Evolutionary conservation across 805 yeast species (phyloP).

Genomic region (Cyberlindnera mycetangii): DNA sequence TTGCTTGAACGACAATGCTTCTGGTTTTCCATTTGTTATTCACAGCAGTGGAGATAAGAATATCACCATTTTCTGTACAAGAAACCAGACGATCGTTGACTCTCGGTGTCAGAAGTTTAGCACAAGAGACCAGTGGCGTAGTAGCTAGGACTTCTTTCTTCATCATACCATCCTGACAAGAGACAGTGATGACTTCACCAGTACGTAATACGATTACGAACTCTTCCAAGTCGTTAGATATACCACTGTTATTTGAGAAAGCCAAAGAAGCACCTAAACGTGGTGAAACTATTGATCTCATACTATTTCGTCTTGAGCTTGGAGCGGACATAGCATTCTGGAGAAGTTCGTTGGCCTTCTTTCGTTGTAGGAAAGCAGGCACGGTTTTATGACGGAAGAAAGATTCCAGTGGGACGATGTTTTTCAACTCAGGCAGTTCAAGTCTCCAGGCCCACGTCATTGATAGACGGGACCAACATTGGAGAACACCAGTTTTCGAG

Average conservation of each 20-base stretch:
- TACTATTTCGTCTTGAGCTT: slow-evolving; percentile 34
- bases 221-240: slow-evolving; percentile 30
- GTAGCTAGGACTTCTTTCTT: slow-evolving; percentile 33
- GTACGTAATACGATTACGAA: slow-evolving; percentile 49
- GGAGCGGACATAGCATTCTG: slow-evolving; percentile 12
- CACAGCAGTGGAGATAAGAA: slow-evolving; percentile 57
- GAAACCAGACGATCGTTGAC: slow-evolving; percentile 70
- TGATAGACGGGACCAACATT: slow-evolving; percentile 57
- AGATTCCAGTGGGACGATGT: slow-evolving; percentile 45
- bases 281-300: slow-evolving; percentile 29
- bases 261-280: slow-evolving; percentile 21
- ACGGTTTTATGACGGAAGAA: slow-evolving; percentile 57
- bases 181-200: slow-evolving; percentile 48
- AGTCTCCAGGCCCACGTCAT: slow-evolving; percentile 59
- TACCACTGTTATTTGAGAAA: slow-evolving; percentile 23
- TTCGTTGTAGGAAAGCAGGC: slow-evolving; percentile 41
- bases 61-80: slow-evolving; percentile 43
- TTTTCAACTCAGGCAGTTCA: slow-evolving; percentile 34
- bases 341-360: slow-evolving; percentile 24
- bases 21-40: slow-evolving; percentile 65
- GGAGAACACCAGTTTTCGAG: slow-evolving; percentile 48
- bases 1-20: slow-evolving; percentile 45
- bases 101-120: slow-evolving; percentile 63
- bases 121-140: slow-evolving; percentile 45
- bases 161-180: slow-evolving; percentile 47